A percentile compares a stretch with the other conserved stretches of the same genome.
Evolutionary conservation across 1,139 yeast species (phyloP).

Genomic region (Suhomyces bokatorum): DNA sequence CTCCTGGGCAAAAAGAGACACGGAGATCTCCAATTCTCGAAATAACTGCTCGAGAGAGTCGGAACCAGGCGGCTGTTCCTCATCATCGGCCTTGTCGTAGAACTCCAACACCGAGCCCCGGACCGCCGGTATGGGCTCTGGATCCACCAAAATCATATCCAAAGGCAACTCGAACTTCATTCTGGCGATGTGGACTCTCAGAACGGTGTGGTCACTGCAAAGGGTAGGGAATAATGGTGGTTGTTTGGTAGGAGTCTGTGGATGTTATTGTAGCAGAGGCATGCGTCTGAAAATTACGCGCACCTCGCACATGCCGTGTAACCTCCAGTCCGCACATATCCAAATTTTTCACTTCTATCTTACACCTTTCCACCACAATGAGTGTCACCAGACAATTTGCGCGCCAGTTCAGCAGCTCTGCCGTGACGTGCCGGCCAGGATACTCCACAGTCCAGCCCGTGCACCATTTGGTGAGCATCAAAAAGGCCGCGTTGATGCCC

Average conservation of each 20-base stretch:
- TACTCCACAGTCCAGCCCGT: conserved; percentile 85
- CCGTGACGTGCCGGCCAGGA: conserved; percentile 55
- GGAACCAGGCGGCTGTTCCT: neutral
- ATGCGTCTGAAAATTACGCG: conserved; percentile 4
- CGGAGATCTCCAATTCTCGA: conserved; percentile 2
- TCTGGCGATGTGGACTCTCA: neutral
- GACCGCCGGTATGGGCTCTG: neutral
- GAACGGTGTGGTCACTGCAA: neutral
- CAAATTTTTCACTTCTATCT: conserved; percentile 5
- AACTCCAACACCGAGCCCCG: neutral
- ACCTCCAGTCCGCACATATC: conserved; percentile 2
- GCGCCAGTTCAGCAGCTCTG: conserved; percentile 50
- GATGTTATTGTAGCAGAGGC: neutral
- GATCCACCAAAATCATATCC: conserved; percentile 11
- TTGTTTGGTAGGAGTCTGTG: neutral
- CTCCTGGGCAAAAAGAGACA: neutral
- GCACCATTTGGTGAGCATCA: conserved; percentile 80
- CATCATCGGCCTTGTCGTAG: neutral
- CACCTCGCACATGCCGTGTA: neutral
- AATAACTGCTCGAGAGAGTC: conserved; percentile 4
- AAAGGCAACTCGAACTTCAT: conserved; percentile 15
- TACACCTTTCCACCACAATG: neutral
- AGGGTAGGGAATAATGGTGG: neutral
- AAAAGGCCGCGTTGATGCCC: conserved; percentile 70
- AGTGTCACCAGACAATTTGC: conserved; percentile 16